Evolutionary conservation across 768 basidiomycete species (phyloP).

Genomic region (Trametes elegans): DNA sequence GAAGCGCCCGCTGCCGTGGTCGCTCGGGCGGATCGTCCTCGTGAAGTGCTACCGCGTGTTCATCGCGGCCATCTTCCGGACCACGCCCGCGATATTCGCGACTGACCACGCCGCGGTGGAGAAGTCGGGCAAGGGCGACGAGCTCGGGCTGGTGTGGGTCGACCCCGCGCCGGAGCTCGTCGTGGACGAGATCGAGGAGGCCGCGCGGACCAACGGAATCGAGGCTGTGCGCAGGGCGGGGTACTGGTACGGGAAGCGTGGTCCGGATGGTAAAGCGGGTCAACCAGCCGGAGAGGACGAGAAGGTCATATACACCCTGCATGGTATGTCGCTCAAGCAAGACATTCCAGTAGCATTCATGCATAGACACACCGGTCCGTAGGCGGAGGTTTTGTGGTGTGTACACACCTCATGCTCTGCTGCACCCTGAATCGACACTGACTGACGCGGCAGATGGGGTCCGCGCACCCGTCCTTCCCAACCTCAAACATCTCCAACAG

Average conservation of each 20-base stretch:
- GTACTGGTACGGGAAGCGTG: slow-evolving; percentile 27
- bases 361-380: not conserved
- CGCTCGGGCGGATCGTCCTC: slow-evolving; percentile 13
- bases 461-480: slow-evolving; percentile 8
- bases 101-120: slow-evolving; percentile 8
- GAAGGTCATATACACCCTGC: slow-evolving; percentile 34
- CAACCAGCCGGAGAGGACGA: slow-evolving; percentile 28
- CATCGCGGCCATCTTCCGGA: slow-evolving; percentile 12
- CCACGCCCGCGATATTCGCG: slow-evolving; percentile 1
- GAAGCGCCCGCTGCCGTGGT: slow-evolving; percentile 9
- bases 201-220: slow-evolving; percentile 25
- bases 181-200: slow-evolving; percentile 27
- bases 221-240: slow-evolving; percentile 21
- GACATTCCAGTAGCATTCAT: not conserved
- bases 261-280: slow-evolving; percentile 15
- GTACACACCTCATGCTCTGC: not conserved
- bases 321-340: slow-evolving; percentile 17
- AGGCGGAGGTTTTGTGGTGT: slow-evolving; percentile 30
- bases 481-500: slow-evolving; percentile 16
- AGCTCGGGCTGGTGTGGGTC: slow-evolving; percentile 22
- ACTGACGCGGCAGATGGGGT: slow-evolving; percentile 1
- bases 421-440: not conserved
- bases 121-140: slow-evolving; percentile 1
- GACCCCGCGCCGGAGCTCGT: slow-evolving; percentile 25
- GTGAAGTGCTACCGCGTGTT: slow-evolving; percentile 16